Conservation (phyloP, 2,329 filamentous ascomycete species). For the Lojkania enalia region DNA sequence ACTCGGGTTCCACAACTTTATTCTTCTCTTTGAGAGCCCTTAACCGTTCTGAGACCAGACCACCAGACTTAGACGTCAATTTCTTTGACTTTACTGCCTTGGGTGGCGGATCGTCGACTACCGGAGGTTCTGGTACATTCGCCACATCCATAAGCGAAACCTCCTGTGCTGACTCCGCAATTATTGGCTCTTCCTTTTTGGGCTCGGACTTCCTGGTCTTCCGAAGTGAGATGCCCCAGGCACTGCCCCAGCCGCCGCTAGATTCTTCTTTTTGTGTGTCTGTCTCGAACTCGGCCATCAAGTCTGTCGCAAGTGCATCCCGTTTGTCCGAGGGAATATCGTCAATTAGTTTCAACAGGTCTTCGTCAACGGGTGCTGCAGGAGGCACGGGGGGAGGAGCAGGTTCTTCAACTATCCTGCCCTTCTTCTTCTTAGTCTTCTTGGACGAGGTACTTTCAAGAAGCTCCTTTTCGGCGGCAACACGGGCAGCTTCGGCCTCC, state of each 20-base stretch:
- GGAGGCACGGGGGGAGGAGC: conserved; percentile 22
- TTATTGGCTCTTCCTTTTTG: conserved; percentile 23
- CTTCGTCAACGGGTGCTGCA: conserved; percentile 27
- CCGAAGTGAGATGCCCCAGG: conserved; percentile 51
- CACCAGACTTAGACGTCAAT: conserved; percentile 35
- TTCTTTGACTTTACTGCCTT: conserved; percentile 24
- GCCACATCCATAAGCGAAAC: conserved; percentile 40
- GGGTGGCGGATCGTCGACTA: conserved; percentile 31
- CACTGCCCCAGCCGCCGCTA: conserved; percentile 43
- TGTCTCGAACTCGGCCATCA: conserved; percentile 44
- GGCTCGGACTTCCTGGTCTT: conserved; percentile 51
- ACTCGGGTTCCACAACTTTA: conserved; percentile 35
- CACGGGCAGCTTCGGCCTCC: conserved; percentile 23
- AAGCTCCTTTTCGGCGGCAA: conserved; percentile 27
- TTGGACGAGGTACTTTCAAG: conserved; percentile 29
- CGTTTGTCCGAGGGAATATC: too few relatives aligned
- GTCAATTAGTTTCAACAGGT: conserved; percentile 40
- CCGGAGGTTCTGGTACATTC: conserved; percentile 49
- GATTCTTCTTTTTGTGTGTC: conserved; percentile 34
- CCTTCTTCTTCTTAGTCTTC: conserved; percentile 45
- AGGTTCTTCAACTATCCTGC: conserved; percentile 25
- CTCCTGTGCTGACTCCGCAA: conserved; percentile 44
- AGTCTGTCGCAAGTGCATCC: conserved; percentile 34
- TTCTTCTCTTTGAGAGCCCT: conserved; percentile 47
- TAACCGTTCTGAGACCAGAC: conserved; percentile 58